Base-by-base conservation (phyloP, 129 eudicot species). In the Flaveria sonorensis region DNA sequence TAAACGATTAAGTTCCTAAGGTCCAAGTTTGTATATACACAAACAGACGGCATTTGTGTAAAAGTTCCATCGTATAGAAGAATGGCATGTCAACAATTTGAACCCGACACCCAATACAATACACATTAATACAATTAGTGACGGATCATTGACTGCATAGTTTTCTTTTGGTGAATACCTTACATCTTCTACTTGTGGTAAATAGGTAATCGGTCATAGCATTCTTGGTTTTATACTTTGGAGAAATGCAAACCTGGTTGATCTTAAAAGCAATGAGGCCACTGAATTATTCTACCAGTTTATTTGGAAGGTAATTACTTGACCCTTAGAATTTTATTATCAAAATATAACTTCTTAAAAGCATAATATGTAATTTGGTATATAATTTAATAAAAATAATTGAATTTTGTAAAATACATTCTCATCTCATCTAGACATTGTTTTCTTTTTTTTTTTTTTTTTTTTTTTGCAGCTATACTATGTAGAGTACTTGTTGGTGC, bases 191-290 rank as follows among this genome's bases (percentile, higher is more conserved):
- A 45, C 18, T 71, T 79, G 16, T 39, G 32, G 19, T 80, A 56
- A 52, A 80, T 63, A 80, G 84, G 84, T 80, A 26, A 65, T 66
- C 1, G 63, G 79, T 32, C 79, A 80, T 73, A 6, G 70, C 63
- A 56, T 74, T 67, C 79, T 80, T 68, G 84, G 84, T 53, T 73
- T 73, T 66, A 73, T 80, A 53, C 70, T 80, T 56, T 80, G 84
- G 84, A 73, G 69, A 56, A 36, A 66, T 53, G 75, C 84, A 43
- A 80, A 73, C 45, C 21, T 66, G 70, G 67, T 80, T 73, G 75
- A 80, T 73, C 79, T 80, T 40, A 32, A 73, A 26, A 73, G 70
- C 79, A 53, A 55, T 8, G 79, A 66, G 24, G 61, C 79, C 42
- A 66, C 57, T 53, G 84, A 73, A 80, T 73, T 79, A 19, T 80